Conservation (phyloP, 345 rosid species). For the Citropsis articulata region DNA sequence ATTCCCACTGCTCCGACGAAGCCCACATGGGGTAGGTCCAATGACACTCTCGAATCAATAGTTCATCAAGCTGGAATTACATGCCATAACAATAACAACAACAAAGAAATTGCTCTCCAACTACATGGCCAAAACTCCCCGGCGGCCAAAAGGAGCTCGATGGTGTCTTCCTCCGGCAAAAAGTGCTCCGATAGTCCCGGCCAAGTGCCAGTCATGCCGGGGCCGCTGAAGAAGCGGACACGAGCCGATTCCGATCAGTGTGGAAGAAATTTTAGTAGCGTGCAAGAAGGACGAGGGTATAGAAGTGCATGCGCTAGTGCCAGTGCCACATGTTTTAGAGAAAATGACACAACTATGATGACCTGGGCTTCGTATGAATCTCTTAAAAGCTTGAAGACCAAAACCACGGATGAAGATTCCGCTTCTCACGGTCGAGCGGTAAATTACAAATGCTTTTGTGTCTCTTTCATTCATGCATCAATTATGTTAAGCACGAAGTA, state of each 20-base stretch:
- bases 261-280: background rate
- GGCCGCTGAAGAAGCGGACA: conserved; percentile 25
- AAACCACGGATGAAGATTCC: conserved; percentile 45
- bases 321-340: conserved; percentile 27
- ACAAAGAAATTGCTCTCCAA: background rate
- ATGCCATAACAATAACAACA: background rate
- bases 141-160: background rate
- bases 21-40: conserved; percentile 36
- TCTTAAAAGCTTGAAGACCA: conserved; percentile 38
- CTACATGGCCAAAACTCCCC: background rate
- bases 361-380: conserved; percentile 52
- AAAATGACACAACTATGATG: conserved; percentile 32
- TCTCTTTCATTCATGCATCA: too few relatives aligned
- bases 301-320: conserved; percentile 31
- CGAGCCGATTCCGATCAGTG: conserved; percentile 20
- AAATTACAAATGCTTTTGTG: background rate
- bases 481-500: too few relatives aligned
- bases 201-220: background rate
- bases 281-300: conserved; percentile 15
- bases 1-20: conserved; percentile 21
- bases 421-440: conserved; percentile 50
- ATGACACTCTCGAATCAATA: conserved; percentile 45
- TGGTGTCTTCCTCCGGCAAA: conserved; percentile 6
- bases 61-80: conserved; percentile 42
- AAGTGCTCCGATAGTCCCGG: background rate